A percentile compares a stretch with the other conserved stretches of the same genome.
phyloP scores from a whole-genome alignment of 352 stramenopile species.

The Pythium brassicae region DNA sequence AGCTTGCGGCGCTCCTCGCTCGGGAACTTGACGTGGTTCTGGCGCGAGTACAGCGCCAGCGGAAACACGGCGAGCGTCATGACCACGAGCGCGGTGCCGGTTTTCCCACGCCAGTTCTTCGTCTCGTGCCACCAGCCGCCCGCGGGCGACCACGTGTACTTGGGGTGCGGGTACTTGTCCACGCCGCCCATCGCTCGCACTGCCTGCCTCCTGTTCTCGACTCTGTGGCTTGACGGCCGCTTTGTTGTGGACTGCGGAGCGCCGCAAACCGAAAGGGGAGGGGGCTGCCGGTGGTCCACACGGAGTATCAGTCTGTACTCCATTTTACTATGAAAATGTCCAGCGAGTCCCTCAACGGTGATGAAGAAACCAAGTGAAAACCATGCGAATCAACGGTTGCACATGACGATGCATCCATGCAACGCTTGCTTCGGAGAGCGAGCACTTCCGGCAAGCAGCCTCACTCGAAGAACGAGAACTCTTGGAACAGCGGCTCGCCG shows the following conservation, averaged over 20 bases:
- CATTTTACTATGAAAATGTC: too few relatives aligned
- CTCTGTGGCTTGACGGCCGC: constrained; percentile 1
- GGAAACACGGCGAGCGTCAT: constrained; percentile 44
- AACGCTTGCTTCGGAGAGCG: too few relatives aligned
- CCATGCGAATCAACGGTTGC: too few relatives aligned
- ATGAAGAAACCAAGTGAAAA: too few relatives aligned
- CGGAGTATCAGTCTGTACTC: background rate
- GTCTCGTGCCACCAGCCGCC: constrained; percentile 84
- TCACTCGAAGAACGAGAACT: constrained; percentile 15
- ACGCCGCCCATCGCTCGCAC: constrained; percentile 54
- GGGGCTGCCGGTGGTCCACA: constrained; percentile 2
- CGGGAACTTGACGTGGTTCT: constrained; percentile 69
- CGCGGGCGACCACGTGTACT: constrained; percentile 84
- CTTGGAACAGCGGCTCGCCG: constrained; percentile 3
- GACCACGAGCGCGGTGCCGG: constrained; percentile 47
- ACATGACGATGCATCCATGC: too few relatives aligned
- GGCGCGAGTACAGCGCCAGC: constrained; percentile 56
- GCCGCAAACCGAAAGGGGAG: background rate
- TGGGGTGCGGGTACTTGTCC: constrained; percentile 82
- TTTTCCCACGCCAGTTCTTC: constrained; percentile 82
- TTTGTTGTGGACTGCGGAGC: constrained; percentile 6
- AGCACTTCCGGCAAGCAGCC: background rate
- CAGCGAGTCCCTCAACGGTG: too few relatives aligned
- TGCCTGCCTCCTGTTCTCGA: constrained; percentile 2
- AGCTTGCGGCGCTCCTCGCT: constrained; percentile 63